A percentile compares a stretch with the other conserved stretches of the same genome.
phyloP scores from a whole-genome alignment of 1,139 yeast genomes.

The Wickerhamomyces sp. region DNA sequence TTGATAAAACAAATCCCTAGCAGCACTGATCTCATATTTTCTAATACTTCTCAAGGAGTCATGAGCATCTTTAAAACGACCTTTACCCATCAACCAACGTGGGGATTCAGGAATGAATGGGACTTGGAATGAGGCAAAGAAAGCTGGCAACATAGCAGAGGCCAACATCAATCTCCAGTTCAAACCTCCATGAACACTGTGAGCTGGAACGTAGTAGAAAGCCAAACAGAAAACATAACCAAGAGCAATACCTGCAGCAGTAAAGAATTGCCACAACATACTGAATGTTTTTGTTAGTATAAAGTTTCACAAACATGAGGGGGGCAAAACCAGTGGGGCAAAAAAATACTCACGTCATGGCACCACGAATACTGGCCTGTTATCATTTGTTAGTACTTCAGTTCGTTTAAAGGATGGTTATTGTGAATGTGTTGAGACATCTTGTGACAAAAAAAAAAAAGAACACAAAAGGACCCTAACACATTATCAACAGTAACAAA shows the following conservation, averaged over 20 bases:
- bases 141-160: slow-evolving; percentile 70
- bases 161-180: slow-evolving; percentile 84
- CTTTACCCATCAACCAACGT: slow-evolving; percentile 72
- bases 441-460: too few relatives aligned
- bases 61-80: slow-evolving; percentile 52
- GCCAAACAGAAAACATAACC: slow-evolving; percentile 72
- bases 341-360: too few relatives aligned
- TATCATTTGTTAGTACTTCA: too few relatives aligned
- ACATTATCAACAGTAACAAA: background rate
- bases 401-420: too few relatives aligned
- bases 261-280: slow-evolving; percentile 88
- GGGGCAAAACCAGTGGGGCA: too few relatives aligned
- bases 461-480: background rate
- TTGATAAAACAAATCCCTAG: slow-evolving; percentile 73
- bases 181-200: slow-evolving; percentile 45
- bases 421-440: too few relatives aligned
- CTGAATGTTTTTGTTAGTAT: slow-evolving; percentile 49
- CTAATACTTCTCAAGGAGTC: slow-evolving; percentile 47
- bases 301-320: too few relatives aligned
- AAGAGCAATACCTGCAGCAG: slow-evolving; percentile 81
- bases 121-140: slow-evolving; percentile 61
- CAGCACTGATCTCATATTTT: slow-evolving; percentile 53
- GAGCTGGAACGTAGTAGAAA: slow-evolving; percentile 41
- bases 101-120: slow-evolving; percentile 76
- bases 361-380: too few relatives aligned